Conservation (phyloP, 1,284 basidiomycete genomes). For the Psilocybe mexicana region DNA sequence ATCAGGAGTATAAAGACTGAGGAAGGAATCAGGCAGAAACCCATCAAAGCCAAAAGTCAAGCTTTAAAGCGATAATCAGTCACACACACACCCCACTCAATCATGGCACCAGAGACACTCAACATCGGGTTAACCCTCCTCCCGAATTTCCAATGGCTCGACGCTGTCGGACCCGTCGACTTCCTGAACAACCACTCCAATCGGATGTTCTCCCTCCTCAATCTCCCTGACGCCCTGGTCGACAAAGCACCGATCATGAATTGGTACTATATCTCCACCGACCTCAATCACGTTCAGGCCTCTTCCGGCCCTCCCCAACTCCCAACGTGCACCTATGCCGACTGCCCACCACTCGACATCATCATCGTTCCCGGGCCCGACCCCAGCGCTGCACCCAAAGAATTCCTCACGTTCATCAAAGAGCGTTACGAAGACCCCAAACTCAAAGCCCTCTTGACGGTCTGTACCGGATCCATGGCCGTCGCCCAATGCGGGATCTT, state of each 20-base stretch:
- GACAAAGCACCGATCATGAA: constrained; percentile 21
- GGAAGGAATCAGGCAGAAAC: not conserved
- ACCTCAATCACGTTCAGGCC: constrained; percentile 17
- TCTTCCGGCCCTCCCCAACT: constrained; percentile 20
- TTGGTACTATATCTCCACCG: constrained; percentile 25
- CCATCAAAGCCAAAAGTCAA: not conserved
- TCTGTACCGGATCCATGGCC: constrained; percentile 19
- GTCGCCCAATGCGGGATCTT: constrained; percentile 18
- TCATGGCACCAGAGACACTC: constrained; percentile 8
- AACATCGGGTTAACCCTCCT: constrained; percentile 21
- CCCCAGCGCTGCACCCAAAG: constrained; percentile 16
- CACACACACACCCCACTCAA: not conserved
- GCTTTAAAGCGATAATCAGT: not conserved
- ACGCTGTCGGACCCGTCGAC: constrained; percentile 24
- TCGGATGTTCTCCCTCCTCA: constrained; percentile 1
- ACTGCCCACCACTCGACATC: constrained; percentile 22
- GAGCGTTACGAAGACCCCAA: constrained; percentile 14
- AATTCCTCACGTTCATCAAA: constrained; percentile 19
- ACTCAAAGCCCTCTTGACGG: constrained; percentile 17
- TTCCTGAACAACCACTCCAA: constrained; percentile 21
- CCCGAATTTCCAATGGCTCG: constrained; percentile 23
- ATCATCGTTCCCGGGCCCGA: constrained; percentile 27
- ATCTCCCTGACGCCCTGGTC: constrained; percentile 3
- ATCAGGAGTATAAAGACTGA: not conserved
- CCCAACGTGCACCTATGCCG: constrained; percentile 23